Conservation (phyloP, 257 asterid species). For the Jasminum sambac region DNA sequence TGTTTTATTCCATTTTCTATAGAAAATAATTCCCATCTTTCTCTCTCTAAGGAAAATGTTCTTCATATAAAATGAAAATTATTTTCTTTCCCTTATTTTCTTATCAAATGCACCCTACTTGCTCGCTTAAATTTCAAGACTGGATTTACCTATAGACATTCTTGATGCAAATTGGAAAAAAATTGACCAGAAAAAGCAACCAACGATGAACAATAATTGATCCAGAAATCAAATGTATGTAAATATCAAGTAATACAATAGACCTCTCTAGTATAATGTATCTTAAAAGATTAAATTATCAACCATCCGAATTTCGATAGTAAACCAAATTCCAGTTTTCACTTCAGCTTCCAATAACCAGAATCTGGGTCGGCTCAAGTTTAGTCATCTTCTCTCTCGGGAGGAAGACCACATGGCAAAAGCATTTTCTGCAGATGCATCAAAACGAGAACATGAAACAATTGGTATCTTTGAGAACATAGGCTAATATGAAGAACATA, state of each 20-base stretch:
- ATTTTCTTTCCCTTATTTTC: no score
- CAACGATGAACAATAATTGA: no score
- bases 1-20: no score
- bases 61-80: no score
- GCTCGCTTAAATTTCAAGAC: no score
- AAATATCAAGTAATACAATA: not conserved
- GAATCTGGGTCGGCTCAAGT: constrained; percentile 6
- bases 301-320: not conserved
- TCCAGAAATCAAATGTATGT: not conserved
- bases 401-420: constrained; percentile 90
- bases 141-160: no score
- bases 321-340: not conserved
- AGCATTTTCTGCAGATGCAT: constrained; percentile 80
- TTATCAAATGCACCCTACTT: no score
- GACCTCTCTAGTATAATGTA: not conserved
- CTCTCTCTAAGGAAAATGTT: no score
- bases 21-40: no score
- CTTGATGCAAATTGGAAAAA: no score
- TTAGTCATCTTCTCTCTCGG: constrained; percentile 91
- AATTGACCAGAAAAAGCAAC: no score
- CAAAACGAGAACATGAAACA: not conserved
- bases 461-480: constrained; percentile 9
- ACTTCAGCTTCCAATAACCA: constrained; percentile 11
- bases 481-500: not conserved
- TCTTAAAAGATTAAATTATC: not conserved